Conservation (phyloP, 495 filamentous ascomycete species). For the Trichoderma erinaceum region DNA sequence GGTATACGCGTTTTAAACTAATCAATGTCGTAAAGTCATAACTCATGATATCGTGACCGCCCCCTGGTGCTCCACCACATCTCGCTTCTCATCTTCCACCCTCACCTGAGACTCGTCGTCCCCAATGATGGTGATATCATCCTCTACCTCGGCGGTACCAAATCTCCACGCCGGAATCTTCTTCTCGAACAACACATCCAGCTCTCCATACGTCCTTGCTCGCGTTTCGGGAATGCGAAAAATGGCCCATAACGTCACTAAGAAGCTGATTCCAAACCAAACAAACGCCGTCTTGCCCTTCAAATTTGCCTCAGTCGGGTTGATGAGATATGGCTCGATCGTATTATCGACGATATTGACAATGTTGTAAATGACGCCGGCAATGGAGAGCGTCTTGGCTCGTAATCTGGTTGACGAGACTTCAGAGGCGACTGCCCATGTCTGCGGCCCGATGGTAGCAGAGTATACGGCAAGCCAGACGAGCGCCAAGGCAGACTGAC, state of each 20-base stretch:
- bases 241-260: constrained; percentile 22
- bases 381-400: constrained; percentile 55
- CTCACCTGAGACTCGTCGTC: not conserved
- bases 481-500: constrained; percentile 31
- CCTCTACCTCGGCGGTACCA: constrained; percentile 24
- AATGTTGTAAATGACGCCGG: constrained; percentile 35
- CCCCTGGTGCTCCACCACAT: not conserved
- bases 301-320: constrained; percentile 46
- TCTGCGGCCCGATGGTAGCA: constrained; percentile 35
- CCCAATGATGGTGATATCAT: not conserved
- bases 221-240: constrained; percentile 19
- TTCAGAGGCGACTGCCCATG: constrained; percentile 57
- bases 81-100: not conserved
- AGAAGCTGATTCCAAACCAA: constrained; percentile 35
- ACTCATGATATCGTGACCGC: constrained; percentile 1
- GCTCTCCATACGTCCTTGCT: constrained; percentile 38
- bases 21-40: constrained; percentile 5
- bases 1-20: not conserved
- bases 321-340: constrained; percentile 39
- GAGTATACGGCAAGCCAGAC: constrained; percentile 9
- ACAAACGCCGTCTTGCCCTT: constrained; percentile 40
- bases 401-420: constrained; percentile 52
- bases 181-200: constrained; percentile 27
- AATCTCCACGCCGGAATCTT: constrained; percentile 16
- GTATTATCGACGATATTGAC: constrained; percentile 34